Evolutionary conservation across 2,329 filamentous ascomycete genomes (phyloP).

Genomic region (Fusarium liriodendri): DNA sequence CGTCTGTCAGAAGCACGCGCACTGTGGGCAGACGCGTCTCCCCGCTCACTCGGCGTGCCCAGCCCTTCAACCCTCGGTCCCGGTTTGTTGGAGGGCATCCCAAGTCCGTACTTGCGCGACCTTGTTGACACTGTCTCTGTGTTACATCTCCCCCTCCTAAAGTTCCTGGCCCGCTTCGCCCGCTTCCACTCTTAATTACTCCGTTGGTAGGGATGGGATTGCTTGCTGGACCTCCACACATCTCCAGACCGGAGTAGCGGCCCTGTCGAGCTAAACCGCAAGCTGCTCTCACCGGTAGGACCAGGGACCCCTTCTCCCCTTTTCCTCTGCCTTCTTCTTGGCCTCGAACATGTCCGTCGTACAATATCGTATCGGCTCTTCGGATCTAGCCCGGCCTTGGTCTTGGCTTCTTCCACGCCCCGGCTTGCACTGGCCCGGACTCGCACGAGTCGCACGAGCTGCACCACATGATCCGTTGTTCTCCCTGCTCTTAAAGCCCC

Average conservation of each 20-base stretch:
- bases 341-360: constrained; percentile 24
- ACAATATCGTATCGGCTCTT: constrained; percentile 39
- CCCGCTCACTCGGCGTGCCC: not conserved
- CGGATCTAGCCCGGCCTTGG: constrained; percentile 34
- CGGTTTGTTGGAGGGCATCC: not conserved
- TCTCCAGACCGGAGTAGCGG: constrained; percentile 37
- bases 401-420: constrained; percentile 28
- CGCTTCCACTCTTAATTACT: constrained; percentile 28
- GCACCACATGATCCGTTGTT: constrained; percentile 33
- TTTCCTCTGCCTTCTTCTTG: constrained; percentile 16
- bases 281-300: constrained; percentile 30
- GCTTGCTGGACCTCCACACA: constrained; percentile 23
- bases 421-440: constrained; percentile 34
- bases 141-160: constrained; percentile 43
- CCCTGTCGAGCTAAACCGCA: constrained; percentile 25
- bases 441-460: constrained; percentile 37
- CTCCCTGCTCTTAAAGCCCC: not conserved
- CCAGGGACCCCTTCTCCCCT: constrained; percentile 26
- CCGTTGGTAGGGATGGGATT: constrained; percentile 29
- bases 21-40: constrained; percentile 25
- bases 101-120: not conserved
- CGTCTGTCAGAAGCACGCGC: constrained; percentile 14
- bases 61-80: too few species aligned
- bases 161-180: constrained; percentile 35
- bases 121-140: constrained; percentile 25